Evolutionary conservation across 164 flowering plant genomes (phyloP), one percentile per base, ranked within the genome.

Genomic region (Euptelea pleiosperma): DNA sequence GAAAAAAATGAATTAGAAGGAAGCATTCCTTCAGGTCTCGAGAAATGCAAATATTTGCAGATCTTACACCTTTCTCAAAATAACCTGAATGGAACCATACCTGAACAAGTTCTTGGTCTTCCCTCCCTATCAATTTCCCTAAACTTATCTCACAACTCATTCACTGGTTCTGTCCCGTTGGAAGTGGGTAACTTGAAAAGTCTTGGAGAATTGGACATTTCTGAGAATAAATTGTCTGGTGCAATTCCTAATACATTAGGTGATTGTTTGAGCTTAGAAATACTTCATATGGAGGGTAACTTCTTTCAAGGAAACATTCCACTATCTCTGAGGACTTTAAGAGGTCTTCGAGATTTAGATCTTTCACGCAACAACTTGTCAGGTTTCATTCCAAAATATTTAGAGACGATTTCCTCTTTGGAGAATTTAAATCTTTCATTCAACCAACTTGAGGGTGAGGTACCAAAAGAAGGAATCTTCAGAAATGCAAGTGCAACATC

Each of bases 221-320:
- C 10, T 22, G 11, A 14, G 7, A 36, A 54, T 4, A 37, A 37
- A 54, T 54, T 54, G 44, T 36, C 33, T 7, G 60, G 60, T 21
- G 18, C 41, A 28, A 57, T 57, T 29, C 60, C 60, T 25, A 24
- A 25, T 3, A 41, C 60, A 16, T 6, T 57, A 15, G 49, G 50
- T 2, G 18, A 43, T 28, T 55, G 58, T 25, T 55, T 36, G 45
- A 3, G 3, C 21, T 55, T 55, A n/a, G 11, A 2, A 8, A 1
- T 0, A 1, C 40, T 57, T 29, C 0, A 28, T 0, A 6, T 57
- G 50, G n/a, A n/a, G 0, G 50, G 40, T 9, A 57, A 57, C 50
- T 44, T 43, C 18, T 57, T 57, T 43, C 19, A 57, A 19, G 60
- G 51, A 16, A 11, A 12, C 4, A 57, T 57, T 42, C 60, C 60